Percentiles rank a stretch among this genome's conserved stretches.
phyloP scores from a whole-genome alignment of 805 yeast genomes.

The Sugiyamaella floridensis region DNA sequence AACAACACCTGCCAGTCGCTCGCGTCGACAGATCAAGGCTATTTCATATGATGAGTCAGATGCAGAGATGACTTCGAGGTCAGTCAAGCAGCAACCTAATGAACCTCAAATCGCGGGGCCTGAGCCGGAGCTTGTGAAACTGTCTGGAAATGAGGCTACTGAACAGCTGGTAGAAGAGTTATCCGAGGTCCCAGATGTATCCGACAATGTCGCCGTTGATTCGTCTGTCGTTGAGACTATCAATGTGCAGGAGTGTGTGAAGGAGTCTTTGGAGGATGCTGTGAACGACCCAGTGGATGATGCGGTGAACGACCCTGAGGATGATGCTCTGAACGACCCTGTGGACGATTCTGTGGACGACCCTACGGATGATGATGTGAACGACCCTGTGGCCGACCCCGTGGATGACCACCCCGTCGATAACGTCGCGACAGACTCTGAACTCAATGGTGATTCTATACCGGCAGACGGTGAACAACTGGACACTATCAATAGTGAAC shows the following conservation, averaged over 20 bases:
- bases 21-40: neutral
- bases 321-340: too few relatives aligned
- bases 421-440: neutral
- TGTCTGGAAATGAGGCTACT: neutral
- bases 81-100: neutral
- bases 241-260: neutral
- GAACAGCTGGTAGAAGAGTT: neutral
- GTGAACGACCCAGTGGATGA: too few relatives aligned
- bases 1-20: too few relatives aligned
- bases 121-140: neutral
- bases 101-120: neutral
- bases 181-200: neutral
- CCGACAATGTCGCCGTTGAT: neutral
- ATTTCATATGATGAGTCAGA: neutral
- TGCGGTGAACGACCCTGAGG: too few relatives aligned
- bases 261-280: neutral
- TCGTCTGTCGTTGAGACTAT: neutral
- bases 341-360: neutral
- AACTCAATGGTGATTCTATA: neutral
- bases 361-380: neutral
- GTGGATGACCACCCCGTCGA: neutral
- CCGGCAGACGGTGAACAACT: neutral
- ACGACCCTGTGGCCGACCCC: neutral
- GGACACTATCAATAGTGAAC: neutral
- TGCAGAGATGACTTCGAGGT: neutral